Evolutionary conservation across 2,329 filamentous ascomycete genomes (phyloP).

Genomic region (Fusarium camptoceras): DNA sequence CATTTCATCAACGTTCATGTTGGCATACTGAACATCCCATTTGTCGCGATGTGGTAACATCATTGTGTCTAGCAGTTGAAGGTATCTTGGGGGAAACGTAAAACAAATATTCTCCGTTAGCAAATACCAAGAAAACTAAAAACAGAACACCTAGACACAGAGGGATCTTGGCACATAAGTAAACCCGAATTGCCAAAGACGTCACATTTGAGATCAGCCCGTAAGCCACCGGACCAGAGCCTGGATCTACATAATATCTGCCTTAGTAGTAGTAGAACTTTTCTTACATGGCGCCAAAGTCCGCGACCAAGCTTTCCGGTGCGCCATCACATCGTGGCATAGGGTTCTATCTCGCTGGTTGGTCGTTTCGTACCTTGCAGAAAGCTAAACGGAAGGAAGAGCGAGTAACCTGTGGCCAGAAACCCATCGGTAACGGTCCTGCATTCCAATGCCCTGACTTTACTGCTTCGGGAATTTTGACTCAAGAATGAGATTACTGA

Average conservation of each 20-base stretch:
- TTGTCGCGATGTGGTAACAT: constrained; percentile 11
- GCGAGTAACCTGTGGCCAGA: background rate
- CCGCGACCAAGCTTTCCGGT: background rate
- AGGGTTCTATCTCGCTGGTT: rapidly evolving
- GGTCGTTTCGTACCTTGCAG: no score
- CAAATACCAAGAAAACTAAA: background rate
- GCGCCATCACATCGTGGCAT: background rate
- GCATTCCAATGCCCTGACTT: background rate
- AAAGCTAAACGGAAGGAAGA: background rate
- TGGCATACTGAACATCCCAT: background rate
- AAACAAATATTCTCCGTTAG: background rate
- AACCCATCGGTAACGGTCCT: background rate
- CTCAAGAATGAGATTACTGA: background rate
- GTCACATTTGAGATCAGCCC: background rate
- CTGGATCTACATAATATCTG: background rate
- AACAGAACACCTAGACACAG: background rate
- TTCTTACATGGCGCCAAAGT: background rate
- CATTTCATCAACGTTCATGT: background rate
- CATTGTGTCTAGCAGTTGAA: background rate
- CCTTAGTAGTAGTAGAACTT: background rate
- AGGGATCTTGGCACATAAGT: constrained; percentile 1
- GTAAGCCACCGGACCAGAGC: background rate
- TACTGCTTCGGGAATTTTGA: background rate
- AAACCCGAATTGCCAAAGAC: no score
- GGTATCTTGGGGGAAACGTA: background rate